These are phyloP conservation scores for Ambrosia hybrid DNA, from an alignment of 140 eudicot species.

Conservation along the genomic window DNA sequence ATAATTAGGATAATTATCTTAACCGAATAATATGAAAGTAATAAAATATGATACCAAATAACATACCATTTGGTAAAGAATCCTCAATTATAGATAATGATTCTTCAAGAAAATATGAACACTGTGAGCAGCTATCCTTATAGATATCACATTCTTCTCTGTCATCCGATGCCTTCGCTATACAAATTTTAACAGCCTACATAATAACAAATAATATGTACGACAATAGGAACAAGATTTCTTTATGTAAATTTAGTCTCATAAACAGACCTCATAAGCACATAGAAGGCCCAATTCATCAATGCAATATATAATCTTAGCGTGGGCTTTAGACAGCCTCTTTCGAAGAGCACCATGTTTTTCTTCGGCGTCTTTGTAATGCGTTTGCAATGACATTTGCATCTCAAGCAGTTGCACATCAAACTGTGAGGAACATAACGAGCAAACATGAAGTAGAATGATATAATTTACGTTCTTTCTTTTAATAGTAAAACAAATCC, in stretches of 20 bases:
- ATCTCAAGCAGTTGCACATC: conserved; percentile 46
- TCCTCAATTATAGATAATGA: conserved; percentile 31
- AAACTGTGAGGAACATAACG: conserved; percentile 39
- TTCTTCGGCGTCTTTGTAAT: conserved; percentile 43
- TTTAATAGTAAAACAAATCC: no score
- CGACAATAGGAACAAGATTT: no score
- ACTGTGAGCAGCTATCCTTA: conserved; percentile 37
- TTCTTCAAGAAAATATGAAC: conserved; percentile 49
- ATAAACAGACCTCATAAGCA: conserved; percentile 49
- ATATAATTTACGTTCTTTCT: no score
- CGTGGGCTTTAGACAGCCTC: conserved; percentile 44
- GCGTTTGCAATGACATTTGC: conserved; percentile 41
- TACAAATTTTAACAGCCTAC: conserved; percentile 64
- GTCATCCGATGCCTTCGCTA: conserved; percentile 36
- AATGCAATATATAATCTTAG: conserved; percentile 60
- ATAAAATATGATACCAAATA: not conserved
- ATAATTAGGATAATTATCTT: no score
- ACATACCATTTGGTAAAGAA: conserved; percentile 54
- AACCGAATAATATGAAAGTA: not conserved
- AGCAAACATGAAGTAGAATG: no score
- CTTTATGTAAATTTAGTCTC: not conserved
- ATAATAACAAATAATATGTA: conserved; percentile 10
- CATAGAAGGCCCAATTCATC: conserved; percentile 43
- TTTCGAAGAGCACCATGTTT: conserved; percentile 38
- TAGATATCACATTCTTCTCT: conserved; percentile 38